Base-by-base conservation (phyloP, 306 rosid genomes). In the Rosa rugosa region DNA sequence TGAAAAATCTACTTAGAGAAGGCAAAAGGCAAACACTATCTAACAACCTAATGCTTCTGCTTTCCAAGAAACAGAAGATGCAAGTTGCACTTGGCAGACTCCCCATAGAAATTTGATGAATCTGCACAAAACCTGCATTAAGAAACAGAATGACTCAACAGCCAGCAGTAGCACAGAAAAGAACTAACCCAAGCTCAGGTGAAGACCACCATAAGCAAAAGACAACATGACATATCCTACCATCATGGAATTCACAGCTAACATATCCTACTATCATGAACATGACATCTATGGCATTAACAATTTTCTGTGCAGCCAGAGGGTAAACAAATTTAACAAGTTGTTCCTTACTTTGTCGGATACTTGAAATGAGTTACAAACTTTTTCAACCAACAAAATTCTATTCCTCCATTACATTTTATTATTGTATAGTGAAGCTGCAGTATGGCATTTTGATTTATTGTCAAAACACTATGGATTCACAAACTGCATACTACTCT, bases 71-170 rank as follows among this genome's bases (percentile, higher is more conserved):
- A 76, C 49, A 13, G 2, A 22, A 45, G 62, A 42, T 64, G 62
- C 23, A 46, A 16, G 51, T 44, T n/a, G 72, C 20, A 45, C 13
- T 60, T 44, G 20, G 71, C 46, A 46, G 57, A 75, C 65, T 60
- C 27, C 72, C 6, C 11, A 44, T 42, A 5, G 50, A n/a, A 17
- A 27, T 60, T 62, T 2, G 59, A 60, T 8, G 46, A 73, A 62
- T 75, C 79, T 75, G 66, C 79, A 45, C 34, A 76, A 47, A 17
- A 45, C 62, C 72, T 76, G 79, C 45, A 13, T 18, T 17, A 54
- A 45, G 62, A 31, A 34, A 42, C 31, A 76, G 41, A 41, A n/a
- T 5, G 50, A n/a, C 40, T 67, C 49, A 67, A 67, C 25, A 18
- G 20, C 53, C 11, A 69, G 54, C 17, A 69, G 34, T 2, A 20